Percentiles rank a stretch among this genome's conserved stretches.
phyloP scores from a whole-genome alignment of 805 yeast genomes.

The Metahyphopichia silvanorum region DNA sequence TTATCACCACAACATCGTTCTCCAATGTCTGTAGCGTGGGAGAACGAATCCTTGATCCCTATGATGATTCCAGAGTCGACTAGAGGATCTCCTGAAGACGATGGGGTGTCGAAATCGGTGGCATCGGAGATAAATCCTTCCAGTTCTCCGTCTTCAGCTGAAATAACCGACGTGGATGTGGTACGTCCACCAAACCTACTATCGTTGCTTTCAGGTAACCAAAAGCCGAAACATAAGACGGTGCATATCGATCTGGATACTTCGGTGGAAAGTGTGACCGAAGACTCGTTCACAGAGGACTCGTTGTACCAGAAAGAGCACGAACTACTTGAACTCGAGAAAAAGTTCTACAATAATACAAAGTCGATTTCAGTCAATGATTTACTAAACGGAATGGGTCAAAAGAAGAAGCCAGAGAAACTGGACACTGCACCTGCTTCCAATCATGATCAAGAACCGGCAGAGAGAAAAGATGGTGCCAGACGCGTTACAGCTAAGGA shows the following conservation, averaged over 20 bases:
- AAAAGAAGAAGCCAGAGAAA: slow-evolving; percentile 1
- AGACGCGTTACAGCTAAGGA: slow-evolving; percentile 33
- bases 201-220: slow-evolving; percentile 15
- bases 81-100: too few species aligned
- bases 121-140: too few species aligned
- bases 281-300: slow-evolving; percentile 6
- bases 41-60: too few species aligned
- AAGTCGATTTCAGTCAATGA: slow-evolving; percentile 17
- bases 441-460: not conserved
- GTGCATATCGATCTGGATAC: too few species aligned
- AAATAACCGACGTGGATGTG: slow-evolving; percentile 8
- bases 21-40: too few species aligned
- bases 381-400: slow-evolving; percentile 10
- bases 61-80: too few species aligned
- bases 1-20: too few species aligned
- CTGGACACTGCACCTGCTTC: slow-evolving; percentile 1
- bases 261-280: not conserved
- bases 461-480: slow-evolving; percentile 7
- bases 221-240: too few species aligned
- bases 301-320: slow-evolving; percentile 9
- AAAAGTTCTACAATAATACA: slow-evolving; percentile 14
- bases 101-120: too few species aligned
- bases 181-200: slow-evolving; percentile 7
- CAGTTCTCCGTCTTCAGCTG: too few species aligned
- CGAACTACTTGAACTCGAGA: slow-evolving; percentile 20